Evolutionary conservation across 2,329 filamentous ascomycete species (phyloP).

Genomic region (Drechslerella coelobrocha): DNA sequence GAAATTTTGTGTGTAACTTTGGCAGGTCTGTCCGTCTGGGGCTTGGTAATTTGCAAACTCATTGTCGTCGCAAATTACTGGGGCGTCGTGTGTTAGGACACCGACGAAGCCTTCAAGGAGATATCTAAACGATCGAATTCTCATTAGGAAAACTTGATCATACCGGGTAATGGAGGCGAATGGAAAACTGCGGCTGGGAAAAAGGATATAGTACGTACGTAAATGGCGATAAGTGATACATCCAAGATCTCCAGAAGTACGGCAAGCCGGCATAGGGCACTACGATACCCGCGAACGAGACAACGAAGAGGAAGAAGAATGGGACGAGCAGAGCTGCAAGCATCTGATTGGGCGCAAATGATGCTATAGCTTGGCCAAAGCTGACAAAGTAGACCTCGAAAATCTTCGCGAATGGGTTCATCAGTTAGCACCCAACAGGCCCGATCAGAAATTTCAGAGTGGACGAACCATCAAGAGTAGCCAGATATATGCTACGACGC

Average conservation of each 20-base stretch:
- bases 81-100: constrained; percentile 64
- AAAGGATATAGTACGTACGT: too few relatives aligned
- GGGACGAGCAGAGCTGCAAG: constrained; percentile 72
- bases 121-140: constrained; percentile 61
- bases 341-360: constrained; percentile 71
- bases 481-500: constrained; percentile 69
- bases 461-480: constrained; percentile 66
- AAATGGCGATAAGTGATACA: constrained; percentile 74
- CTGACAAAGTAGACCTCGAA: constrained; percentile 72
- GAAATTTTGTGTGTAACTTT: constrained; percentile 66
- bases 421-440: not conserved
- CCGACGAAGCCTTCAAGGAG: constrained; percentile 69
- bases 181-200: too few relatives aligned
- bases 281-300: constrained; percentile 77
- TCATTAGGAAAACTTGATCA: not conserved
- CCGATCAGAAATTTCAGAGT: not conserved
- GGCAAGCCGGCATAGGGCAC: constrained; percentile 71
- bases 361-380: constrained; percentile 72
- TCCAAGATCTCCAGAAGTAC: constrained; percentile 70
- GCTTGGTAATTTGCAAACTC: constrained; percentile 69
- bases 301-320: constrained; percentile 72
- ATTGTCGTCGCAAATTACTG: constrained; percentile 64
- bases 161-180: not conserved
- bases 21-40: constrained; percentile 68
- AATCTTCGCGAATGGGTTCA: constrained; percentile 13